phyloP scores from a whole-genome alignment of 345 rosid genomes.

The Corchorus capsularis region DNA sequence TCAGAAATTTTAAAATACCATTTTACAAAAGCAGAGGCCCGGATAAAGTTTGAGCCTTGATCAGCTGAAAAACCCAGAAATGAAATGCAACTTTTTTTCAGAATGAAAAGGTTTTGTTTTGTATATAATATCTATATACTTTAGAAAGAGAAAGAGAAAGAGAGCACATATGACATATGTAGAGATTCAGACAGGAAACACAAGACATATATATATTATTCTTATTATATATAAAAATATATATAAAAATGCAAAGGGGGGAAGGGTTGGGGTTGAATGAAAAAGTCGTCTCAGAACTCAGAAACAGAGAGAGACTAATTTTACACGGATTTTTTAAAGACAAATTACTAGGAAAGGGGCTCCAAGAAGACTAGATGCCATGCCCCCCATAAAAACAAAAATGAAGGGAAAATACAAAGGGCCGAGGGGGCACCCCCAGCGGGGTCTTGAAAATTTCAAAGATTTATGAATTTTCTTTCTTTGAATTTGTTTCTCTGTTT shows the following conservation, averaged over 20 bases:
- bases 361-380: too few relatives aligned
- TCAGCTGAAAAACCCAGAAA: conserved; percentile 25
- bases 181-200: conserved; percentile 20
- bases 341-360: neutral
- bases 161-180: neutral
- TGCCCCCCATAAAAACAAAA: neutral
- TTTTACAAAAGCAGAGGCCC: conserved; percentile 14
- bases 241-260: neutral
- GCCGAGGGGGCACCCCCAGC: neutral
- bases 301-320: conserved; percentile 9
- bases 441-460: neutral
- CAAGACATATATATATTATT: neutral
- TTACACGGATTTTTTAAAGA: neutral
- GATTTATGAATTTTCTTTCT: neutral
- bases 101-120: neutral
- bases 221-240: neutral
- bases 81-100: neutral
- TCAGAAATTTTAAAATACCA: neutral
- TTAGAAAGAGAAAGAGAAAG: neutral
- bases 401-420: neutral
- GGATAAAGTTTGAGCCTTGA: conserved; percentile 21
- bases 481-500: neutral
- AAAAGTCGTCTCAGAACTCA: neutral
- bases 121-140: too few relatives aligned
- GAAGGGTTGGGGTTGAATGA: conserved; percentile 3